Evolutionary conservation across 2,329 filamentous ascomycete genomes (phyloP).

Genomic region (Penicillium corylophilum): DNA sequence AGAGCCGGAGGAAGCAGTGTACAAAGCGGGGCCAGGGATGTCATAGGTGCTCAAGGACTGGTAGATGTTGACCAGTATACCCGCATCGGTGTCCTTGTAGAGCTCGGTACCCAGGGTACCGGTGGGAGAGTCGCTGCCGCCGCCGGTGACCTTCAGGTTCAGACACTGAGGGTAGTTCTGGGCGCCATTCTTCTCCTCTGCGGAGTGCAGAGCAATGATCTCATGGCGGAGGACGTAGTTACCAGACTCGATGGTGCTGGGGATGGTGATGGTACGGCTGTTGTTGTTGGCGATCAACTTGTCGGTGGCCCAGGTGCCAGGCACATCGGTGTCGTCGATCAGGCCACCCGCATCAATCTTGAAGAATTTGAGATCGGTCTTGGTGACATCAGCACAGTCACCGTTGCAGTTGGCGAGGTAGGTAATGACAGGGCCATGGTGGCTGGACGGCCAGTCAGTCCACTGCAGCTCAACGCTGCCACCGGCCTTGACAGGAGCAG

Average conservation of each 20-base stretch:
- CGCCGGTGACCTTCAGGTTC: constrained; percentile 61
- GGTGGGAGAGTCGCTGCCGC: constrained; percentile 46
- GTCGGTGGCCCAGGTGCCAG: constrained; percentile 58
- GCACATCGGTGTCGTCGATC: constrained; percentile 41
- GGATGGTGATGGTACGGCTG: constrained; percentile 51
- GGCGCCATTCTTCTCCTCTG: constrained; percentile 45
- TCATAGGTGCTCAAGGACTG: constrained; percentile 45
- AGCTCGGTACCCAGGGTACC: constrained; percentile 55
- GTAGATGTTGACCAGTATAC: constrained; percentile 63
- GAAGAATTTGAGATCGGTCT: constrained; percentile 57
- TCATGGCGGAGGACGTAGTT: constrained; percentile 58
- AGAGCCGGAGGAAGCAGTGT: constrained; percentile 25
- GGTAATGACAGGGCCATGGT: constrained; percentile 64
- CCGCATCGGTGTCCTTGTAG: constrained; percentile 58
- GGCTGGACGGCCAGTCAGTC: constrained; percentile 64
- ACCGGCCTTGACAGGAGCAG: constrained; percentile 62
- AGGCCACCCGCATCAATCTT: constrained; percentile 63
- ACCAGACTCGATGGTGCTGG: constrained; percentile 47
- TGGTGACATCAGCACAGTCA: constrained; percentile 56
- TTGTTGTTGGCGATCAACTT: constrained; percentile 54
- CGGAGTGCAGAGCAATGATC: constrained; percentile 56
- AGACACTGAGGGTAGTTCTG: constrained; percentile 60
- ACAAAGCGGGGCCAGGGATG: constrained; percentile 52
- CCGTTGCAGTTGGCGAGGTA: constrained; percentile 63
- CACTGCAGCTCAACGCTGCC: constrained; percentile 59